These are phyloP conservation scores for Puccinia polysora DNA, from an alignment of 1,284 basidiomycete species.

Conservation along the genomic window DNA sequence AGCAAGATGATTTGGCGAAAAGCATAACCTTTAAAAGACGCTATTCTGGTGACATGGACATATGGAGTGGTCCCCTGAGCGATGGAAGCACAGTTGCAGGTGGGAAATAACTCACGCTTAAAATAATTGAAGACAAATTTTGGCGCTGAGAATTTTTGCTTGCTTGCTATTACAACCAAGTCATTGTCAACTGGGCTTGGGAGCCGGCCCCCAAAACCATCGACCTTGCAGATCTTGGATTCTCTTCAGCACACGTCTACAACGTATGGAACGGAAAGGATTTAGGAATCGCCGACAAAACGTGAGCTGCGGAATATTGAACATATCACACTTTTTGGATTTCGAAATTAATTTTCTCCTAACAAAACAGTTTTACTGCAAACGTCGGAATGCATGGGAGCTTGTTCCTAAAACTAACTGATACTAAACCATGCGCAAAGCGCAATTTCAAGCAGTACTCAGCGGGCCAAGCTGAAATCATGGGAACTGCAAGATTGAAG, in stretches of 20 bases:
- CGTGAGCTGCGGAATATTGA: not conserved
- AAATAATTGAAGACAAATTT: not conserved
- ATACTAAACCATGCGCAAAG: not conserved
- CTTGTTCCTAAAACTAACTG: constrained; percentile 19
- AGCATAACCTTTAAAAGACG: constrained; percentile 29
- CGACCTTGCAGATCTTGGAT: constrained; percentile 13
- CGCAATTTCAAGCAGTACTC: not conserved
- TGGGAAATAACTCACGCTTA: not conserved
- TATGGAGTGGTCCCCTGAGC: constrained; percentile 30
- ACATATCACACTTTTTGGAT: not conserved
- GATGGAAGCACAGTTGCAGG: constrained; percentile 40
- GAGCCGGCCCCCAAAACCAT: not conserved
- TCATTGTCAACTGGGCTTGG: constrained; percentile 33
- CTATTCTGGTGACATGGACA: constrained; percentile 24
- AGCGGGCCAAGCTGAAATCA: not conserved
- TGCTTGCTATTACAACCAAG: not conserved
- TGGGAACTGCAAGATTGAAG: constrained; percentile 1
- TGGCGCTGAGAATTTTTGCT: not conserved
- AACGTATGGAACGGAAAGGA: constrained; percentile 16
- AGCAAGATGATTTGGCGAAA: constrained; percentile 41
- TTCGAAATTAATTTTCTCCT: not conserved
- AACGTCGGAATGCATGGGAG: not conserved
- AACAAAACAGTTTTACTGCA: not conserved
- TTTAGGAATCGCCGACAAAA: constrained; percentile 7
- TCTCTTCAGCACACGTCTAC: constrained; percentile 9